These are phyloP conservation scores for cucumber (Cucumis sativus) DNA, from an alignment of 306 rosid genomes.

Conservation along the genomic window Cucumber_9930_V3 NC_026657.2:27821501-27822000, in stretches of 20 bases:
- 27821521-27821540: neutral
- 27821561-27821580: neutral
- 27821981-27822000: constrained; percentile 54
- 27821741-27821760: neutral
- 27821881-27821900: constrained; percentile 18
- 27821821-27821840: neutral
- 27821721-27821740: neutral
- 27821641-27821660: neutral
- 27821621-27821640: neutral
- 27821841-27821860: constrained; percentile 6
- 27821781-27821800: neutral
- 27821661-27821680: neutral
- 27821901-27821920: neutral
- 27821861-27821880: constrained; percentile 14
- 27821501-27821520: neutral
- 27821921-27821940: constrained; percentile 4
- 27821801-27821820: neutral
- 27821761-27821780: neutral
- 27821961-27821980: constrained; percentile 52
- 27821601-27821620: neutral
- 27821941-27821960: constrained; percentile 27
- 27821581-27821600: neutral
- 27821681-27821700: too few relatives aligned
- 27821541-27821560: neutral
- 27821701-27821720: too few relatives aligned